phyloP scores from a whole-genome alignment of 306 rosid genomes.

The Vigna hirtella region DNA sequence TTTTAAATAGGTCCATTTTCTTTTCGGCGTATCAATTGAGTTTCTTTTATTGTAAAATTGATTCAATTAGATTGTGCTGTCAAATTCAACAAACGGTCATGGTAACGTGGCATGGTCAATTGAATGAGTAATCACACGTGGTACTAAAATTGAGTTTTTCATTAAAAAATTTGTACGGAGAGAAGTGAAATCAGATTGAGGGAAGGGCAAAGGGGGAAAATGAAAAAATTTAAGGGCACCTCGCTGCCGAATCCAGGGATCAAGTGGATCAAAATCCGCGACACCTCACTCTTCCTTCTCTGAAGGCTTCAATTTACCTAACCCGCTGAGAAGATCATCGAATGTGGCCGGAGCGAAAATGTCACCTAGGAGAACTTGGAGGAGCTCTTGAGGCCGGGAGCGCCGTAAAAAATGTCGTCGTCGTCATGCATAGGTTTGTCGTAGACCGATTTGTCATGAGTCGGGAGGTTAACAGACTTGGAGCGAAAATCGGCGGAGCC shows the following conservation, averaged over 20 bases:
- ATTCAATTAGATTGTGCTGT: too few species aligned
- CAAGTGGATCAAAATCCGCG: constrained; percentile 69
- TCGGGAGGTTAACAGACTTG: constrained; percentile 59
- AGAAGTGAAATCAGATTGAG: too few species aligned
- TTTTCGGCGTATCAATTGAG: too few species aligned
- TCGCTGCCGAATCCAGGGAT: constrained; percentile 71
- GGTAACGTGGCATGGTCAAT: too few species aligned
- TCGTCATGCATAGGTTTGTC: constrained; percentile 88
- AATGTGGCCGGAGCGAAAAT: constrained; percentile 69
- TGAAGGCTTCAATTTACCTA: constrained; percentile 61
- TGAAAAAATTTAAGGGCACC: neutral
- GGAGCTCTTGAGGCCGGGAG: constrained; percentile 74
- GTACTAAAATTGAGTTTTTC: too few species aligned
- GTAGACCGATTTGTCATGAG: constrained; percentile 75
- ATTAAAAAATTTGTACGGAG: too few species aligned
- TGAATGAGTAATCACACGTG: too few species aligned
- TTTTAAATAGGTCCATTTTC: too few species aligned
- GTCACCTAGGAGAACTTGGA: constrained; percentile 56
- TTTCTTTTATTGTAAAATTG: too few species aligned
- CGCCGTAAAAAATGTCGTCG: constrained; percentile 80
- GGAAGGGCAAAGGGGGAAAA: too few species aligned
- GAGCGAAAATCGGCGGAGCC: constrained; percentile 50
- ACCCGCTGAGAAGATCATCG: constrained; percentile 84
- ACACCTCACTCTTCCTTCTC: constrained; percentile 56
- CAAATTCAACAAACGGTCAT: too few species aligned